These are phyloP conservation scores for Exophiala alcalophila DNA, from an alignment of 2,329 filamentous ascomycete species.

Conservation along the genomic window DNA sequence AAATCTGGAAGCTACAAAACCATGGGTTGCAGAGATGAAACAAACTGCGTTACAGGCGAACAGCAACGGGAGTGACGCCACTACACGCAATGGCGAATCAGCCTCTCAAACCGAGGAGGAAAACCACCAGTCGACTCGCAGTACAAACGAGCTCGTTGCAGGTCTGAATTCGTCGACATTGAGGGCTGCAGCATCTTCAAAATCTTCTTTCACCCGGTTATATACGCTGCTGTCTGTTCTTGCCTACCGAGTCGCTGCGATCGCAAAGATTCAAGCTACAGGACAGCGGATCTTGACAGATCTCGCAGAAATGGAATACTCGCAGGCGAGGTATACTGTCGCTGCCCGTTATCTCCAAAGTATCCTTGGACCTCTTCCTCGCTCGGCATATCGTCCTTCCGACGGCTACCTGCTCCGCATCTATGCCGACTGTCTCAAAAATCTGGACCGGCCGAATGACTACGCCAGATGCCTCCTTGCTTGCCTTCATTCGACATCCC, in stretches of 20 bases:
- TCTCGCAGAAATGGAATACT: conserved; percentile 78
- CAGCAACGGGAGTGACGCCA: not conserved
- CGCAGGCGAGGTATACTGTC: conserved; percentile 67
- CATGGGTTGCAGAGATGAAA: conserved; percentile 18
- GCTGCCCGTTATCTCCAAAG: conserved; percentile 76
- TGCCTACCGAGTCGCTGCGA: conserved; percentile 73
- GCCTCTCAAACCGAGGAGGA: not conserved
- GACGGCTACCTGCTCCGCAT: conserved; percentile 82
- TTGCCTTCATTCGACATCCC: conserved; percentile 44
- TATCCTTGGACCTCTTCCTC: conserved; percentile 74
- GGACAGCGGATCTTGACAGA: conserved; percentile 77
- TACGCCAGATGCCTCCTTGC: conserved; percentile 69
- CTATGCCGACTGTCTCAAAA: conserved; percentile 77
- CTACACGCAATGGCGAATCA: not conserved
- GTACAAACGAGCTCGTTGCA: conserved; percentile 6
- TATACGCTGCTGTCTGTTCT: conserved; percentile 65
- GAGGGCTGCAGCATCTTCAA: conserved; percentile 60
- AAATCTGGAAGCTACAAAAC: conserved; percentile 57
- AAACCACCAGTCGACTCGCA: not conserved
- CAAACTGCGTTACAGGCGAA: not conserved
- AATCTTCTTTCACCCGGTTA: conserved; percentile 39
- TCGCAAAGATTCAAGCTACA: conserved; percentile 74
- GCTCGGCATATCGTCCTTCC: conserved; percentile 72
- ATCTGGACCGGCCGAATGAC: conserved; percentile 72
- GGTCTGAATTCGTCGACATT: conserved; percentile 45